phyloP scores from a whole-genome alignment of 164 flowering plant species.

The Brasenia schreberi region DNA sequence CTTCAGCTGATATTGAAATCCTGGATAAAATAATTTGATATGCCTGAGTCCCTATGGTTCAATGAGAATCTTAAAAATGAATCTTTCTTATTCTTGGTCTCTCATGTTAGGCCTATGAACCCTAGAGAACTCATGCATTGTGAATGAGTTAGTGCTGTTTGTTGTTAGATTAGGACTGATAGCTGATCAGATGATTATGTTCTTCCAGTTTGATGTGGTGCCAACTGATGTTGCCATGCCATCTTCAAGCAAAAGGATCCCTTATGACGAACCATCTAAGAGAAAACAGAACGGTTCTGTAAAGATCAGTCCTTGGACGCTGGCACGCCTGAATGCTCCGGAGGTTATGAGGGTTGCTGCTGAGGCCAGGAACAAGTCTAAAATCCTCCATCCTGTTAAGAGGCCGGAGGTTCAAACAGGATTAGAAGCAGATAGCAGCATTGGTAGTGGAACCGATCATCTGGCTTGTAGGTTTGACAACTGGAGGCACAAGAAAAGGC shows the following conservation, averaged over 20 bases:
- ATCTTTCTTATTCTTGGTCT: no score
- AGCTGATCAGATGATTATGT: conserved; percentile 1
- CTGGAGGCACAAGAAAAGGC: conserved; percentile 9
- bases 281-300: conserved; percentile 50
- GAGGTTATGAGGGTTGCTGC: conserved; percentile 85
- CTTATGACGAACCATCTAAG: conserved; percentile 37
- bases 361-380: conserved; percentile 83
- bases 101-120: no score
- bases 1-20: no score
- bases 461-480: conserved; percentile 38
- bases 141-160: no score
- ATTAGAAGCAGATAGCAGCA: conserved; percentile 52
- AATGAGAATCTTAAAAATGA: no score
- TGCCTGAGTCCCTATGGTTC: no score
- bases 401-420: conserved; percentile 32
- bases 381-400: conserved; percentile 64
- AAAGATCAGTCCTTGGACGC: conserved; percentile 90
- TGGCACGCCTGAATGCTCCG: conserved; percentile 83
- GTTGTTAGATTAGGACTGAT: no score
- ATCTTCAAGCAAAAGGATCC: conserved; percentile 38
- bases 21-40: no score
- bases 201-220: conserved; percentile 82
- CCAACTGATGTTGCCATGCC: conserved; percentile 76
- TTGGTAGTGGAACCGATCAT: conserved; percentile 62
- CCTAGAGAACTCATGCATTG: no score